A percentile compares a stretch with the other conserved stretches of the same genome.
Evolutionary conservation across 2,329 filamentous ascomycete species (phyloP).

Genomic region (Bimuria novae-zelandiae): DNA sequence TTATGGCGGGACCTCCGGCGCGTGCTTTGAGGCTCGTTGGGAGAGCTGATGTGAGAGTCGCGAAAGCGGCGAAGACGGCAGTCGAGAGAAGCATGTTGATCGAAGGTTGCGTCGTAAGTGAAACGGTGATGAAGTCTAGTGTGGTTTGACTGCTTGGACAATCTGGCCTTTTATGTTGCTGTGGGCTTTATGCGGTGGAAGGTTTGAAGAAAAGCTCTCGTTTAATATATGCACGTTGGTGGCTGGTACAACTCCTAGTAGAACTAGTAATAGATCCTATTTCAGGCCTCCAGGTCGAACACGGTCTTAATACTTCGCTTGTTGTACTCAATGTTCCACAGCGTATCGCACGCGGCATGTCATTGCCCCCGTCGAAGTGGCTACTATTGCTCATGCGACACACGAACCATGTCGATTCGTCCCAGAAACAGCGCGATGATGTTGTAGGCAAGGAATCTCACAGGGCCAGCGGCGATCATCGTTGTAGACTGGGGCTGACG

Average conservation of each 20-base stretch:
- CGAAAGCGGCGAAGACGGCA: conserved; percentile 4
- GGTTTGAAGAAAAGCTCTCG: background rate
- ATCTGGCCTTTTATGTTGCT: too few relatives aligned
- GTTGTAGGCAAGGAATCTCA: conserved; percentile 4
- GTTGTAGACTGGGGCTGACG: conserved; percentile 2
- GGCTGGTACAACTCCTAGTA: too few relatives aligned
- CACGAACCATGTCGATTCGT: conserved; percentile 1
- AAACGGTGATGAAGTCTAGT: background rate
- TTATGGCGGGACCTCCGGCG: conserved; percentile 42
- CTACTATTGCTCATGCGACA: conserved; percentile 4
- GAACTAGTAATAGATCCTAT: too few relatives aligned
- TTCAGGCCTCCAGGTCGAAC: conserved; percentile 1
- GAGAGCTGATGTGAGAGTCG: conserved; percentile 6
- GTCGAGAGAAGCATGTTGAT: conserved; percentile 8
- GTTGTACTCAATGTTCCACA: background rate
- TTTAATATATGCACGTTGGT: too few relatives aligned
- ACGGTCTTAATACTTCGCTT: background rate
- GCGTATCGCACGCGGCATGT: background rate
- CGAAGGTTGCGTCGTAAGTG: background rate
- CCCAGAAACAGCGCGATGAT: conserved; percentile 2
- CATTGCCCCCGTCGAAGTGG: background rate
- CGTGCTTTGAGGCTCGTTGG: conserved; percentile 17
- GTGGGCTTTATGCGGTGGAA: too few relatives aligned
- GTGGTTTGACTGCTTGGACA: too few relatives aligned
- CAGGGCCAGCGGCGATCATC: background rate